Conservation (phyloP, 2,329 filamentous ascomycete species). For the Colletotrichum eremochloae region DNA sequence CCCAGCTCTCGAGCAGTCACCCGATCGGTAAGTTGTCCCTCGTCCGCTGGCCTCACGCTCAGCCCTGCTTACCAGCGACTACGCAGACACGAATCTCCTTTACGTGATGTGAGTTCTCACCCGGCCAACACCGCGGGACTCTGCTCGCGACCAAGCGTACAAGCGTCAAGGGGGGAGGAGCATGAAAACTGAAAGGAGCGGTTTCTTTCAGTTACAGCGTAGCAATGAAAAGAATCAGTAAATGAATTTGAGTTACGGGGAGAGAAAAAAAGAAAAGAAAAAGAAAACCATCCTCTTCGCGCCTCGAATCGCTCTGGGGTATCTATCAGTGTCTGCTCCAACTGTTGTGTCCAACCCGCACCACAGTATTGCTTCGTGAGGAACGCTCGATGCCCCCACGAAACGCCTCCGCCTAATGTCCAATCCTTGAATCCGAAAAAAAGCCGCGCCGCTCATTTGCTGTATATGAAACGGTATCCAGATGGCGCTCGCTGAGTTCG, state of each 20-base stretch:
- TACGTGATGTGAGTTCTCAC: slow-evolving; percentile 31
- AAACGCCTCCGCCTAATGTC: not conserved
- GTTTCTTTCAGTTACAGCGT: not conserved
- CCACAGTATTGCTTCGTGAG: not conserved
- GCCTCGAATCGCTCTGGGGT: not conserved
- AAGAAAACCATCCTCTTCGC: not conserved
- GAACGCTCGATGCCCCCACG: not conserved
- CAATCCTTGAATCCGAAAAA: not conserved
- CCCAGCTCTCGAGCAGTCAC: slow-evolving; percentile 95
- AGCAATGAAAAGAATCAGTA: slow-evolving; percentile 5
- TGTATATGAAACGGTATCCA: not conserved
- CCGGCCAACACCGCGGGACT: not conserved
- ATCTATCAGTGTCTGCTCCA: slow-evolving; percentile 3
- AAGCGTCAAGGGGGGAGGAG: not conserved
- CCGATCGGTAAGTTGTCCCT: slow-evolving; percentile 79
- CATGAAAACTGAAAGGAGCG: slow-evolving; percentile 3
- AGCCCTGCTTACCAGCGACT: not conserved
- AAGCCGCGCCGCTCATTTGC: not conserved
- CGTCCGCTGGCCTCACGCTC: slow-evolving; percentile 34
- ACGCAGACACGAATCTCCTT: slow-evolving; percentile 36
- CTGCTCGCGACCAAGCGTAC: not conserved
- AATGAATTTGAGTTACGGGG: not conserved
- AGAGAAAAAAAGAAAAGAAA: not conserved
- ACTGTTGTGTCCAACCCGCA: not conserved
- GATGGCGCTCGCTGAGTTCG: not conserved